Base-by-base conservation (phyloP, 768 basidiomycete genomes). In the Lactifluus pinguis region DNA sequence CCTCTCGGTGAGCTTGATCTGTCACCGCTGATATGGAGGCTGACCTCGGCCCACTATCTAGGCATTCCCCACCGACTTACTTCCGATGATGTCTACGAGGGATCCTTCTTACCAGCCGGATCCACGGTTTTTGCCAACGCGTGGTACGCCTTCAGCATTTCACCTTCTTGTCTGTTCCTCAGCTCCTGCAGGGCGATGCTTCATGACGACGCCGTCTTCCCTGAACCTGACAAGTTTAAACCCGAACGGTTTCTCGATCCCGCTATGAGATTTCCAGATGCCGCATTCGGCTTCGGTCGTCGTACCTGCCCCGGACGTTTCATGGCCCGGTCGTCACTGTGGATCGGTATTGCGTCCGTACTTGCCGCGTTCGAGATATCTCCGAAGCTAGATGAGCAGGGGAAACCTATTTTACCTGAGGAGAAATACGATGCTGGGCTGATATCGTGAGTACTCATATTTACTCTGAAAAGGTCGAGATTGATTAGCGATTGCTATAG, bases 171-270 rank as follows among this genome's bases (percentile, higher is more conserved):
- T 49, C 14, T 21, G 36, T 19, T 39, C 8, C 19, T 50, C 42
- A 49, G 29, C 25, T 45, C n/a, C 17, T 32, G 44, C 14, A 53
- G 52, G 76, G 69, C 70, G 15, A 73, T 76, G 53, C 64, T 71
- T 15, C 72, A 68, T 15, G 72, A 76, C 55, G 66, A 68, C 8
- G 53, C 53, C 15, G 59, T 67, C 36, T 76, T 72, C 56, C 73
- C 74, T 4, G 66, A 76, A 17, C 75, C 76, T 15, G 66, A 72
- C 13, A 45, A 41, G 14, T 76, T 77, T 63, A 74, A 72, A 29
- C 77, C 76, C 4, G 74, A 75, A 30, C 74, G 76, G 17, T 76
- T 71, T 58, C 57, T 56, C 9, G 55, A 25, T 48, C 55, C 55
- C 45, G 21, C 15, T 1, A 38, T 47, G 47, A 56, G 25, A 39